Evolutionary conservation across 306 rosid species (phyloP).

Genomic region (Cucurbita pepo): DNA sequence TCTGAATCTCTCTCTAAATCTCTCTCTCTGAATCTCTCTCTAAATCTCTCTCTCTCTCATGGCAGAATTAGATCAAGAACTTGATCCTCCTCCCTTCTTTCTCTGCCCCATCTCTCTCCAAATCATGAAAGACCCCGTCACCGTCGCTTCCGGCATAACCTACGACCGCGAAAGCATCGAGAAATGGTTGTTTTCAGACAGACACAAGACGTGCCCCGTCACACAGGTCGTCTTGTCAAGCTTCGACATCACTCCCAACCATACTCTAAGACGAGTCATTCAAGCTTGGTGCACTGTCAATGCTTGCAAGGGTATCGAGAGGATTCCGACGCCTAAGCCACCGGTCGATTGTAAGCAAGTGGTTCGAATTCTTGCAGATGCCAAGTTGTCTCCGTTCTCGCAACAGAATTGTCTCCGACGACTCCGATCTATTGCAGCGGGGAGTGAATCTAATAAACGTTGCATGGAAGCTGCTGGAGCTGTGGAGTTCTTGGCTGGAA

Average conservation of each 20-base stretch:
- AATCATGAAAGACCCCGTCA: conserved; percentile 72
- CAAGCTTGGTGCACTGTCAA: conserved; percentile 63
- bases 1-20: no score
- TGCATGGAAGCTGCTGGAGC: conserved; percentile 28
- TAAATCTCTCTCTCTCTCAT: conserved; percentile 7
- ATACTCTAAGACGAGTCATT: conserved; percentile 53
- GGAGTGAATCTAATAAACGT: conserved; percentile 28
- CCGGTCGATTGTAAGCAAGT: conserved; percentile 28
- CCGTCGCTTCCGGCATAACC: conserved; percentile 57
- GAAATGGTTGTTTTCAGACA: conserved; percentile 37
- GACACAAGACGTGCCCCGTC: conserved; percentile 42
- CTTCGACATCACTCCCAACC: conserved; percentile 54
- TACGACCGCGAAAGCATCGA: conserved; percentile 65
- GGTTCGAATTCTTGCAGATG: conserved; percentile 24
- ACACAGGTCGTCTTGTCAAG: conserved; percentile 35
- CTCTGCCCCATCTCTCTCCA: conserved; percentile 60
- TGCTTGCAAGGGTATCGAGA: conserved; percentile 21
- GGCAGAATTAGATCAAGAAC: conserved; percentile 32
- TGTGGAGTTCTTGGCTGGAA: not conserved
- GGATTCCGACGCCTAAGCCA: conserved; percentile 52
- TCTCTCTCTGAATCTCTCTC: not conserved
- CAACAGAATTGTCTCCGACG: conserved; percentile 19
- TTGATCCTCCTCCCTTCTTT: conserved; percentile 38
- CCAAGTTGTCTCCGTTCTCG: conserved; percentile 1
- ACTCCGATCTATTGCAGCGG: conserved; percentile 25